phyloP scores from a whole-genome alignment of 129 eudicot genomes.

The Escallonia herrerae region DNA sequence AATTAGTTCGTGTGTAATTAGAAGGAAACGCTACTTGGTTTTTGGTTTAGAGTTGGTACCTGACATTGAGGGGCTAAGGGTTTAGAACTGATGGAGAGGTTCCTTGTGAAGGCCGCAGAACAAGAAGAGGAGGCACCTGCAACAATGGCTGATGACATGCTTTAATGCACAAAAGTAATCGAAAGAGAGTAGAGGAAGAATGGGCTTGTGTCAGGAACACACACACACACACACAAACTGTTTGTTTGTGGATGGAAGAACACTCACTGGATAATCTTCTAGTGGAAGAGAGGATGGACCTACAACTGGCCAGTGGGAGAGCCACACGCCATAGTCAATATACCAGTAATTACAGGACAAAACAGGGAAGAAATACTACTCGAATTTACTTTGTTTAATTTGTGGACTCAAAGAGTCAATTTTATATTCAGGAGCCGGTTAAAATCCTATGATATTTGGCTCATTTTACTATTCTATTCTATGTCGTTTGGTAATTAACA shows the following conservation, averaged over 20 bases:
- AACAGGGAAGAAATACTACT: too few species aligned
- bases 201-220: not conserved
- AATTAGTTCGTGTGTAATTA: too few species aligned
- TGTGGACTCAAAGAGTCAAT: too few species aligned
- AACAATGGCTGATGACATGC: slow-evolving; percentile 32
- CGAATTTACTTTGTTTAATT: too few species aligned
- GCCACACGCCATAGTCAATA: slow-evolving; percentile 21
- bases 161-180: not conserved
- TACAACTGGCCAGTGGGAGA: slow-evolving; percentile 1
- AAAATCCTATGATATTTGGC: too few species aligned
- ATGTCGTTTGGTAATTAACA: too few species aligned
- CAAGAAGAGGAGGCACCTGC: slow-evolving; percentile 49
- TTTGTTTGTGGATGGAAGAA: not conserved
- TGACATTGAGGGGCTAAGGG: slow-evolving; percentile 10
- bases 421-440: too few species aligned
- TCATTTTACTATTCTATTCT: too few species aligned
- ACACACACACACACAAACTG: too few species aligned
- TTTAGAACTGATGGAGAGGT: slow-evolving; percentile 23
- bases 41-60: slow-evolving; percentile 7
- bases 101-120: slow-evolving; percentile 30
- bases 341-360: too few species aligned
- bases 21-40: too few species aligned
- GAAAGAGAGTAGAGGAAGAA: not conserved
- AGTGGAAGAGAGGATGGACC: not conserved
- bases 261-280: not conserved